phyloP scores from a whole-genome alignment of 345 rosid species.

The Hibiscus mutabilis region DNA sequence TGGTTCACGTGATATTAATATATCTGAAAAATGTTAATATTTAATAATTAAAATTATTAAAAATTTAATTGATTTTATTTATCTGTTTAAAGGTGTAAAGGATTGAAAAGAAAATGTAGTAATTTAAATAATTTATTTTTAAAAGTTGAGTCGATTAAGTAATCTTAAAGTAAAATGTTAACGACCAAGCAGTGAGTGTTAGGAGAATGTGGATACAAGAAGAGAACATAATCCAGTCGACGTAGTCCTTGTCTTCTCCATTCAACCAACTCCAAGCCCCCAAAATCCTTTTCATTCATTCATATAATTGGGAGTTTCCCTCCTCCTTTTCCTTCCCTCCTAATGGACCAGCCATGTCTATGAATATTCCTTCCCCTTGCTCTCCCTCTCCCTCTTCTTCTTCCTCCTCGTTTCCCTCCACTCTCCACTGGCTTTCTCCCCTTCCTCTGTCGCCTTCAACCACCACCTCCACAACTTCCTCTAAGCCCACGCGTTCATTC shows the following conservation, averaged over 20 bases:
- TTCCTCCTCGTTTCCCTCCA: slow-evolving; percentile 8
- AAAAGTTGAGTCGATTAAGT: no score
- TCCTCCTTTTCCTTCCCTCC: neutral
- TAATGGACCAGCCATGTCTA: slow-evolving; percentile 53
- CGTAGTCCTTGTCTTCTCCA: slow-evolving; percentile 45
- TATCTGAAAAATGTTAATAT: no score
- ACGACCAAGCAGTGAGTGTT: neutral
- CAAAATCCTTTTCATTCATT: neutral
- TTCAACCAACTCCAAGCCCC: slow-evolving; percentile 17
- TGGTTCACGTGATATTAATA: no score
- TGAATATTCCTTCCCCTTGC: slow-evolving; percentile 18
- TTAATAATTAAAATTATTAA: no score
- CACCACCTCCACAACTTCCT: slow-evolving; percentile 1
- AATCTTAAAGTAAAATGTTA: neutral
- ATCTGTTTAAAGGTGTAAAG: no score
- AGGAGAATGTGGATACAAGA: neutral
- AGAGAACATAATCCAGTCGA: slow-evolving; percentile 28
- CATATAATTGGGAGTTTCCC: no score
- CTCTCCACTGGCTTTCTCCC: slow-evolving; percentile 24
- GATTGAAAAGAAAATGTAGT: no score
- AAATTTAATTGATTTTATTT: no score
- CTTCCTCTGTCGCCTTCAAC: slow-evolving; percentile 6
- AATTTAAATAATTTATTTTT: no score
- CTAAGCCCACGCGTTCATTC: slow-evolving; percentile 22
- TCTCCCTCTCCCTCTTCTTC: slow-evolving; percentile 20